Conservation (phyloP, 768 basidiomycete species). For the Filobasidium wieringae region DNA sequence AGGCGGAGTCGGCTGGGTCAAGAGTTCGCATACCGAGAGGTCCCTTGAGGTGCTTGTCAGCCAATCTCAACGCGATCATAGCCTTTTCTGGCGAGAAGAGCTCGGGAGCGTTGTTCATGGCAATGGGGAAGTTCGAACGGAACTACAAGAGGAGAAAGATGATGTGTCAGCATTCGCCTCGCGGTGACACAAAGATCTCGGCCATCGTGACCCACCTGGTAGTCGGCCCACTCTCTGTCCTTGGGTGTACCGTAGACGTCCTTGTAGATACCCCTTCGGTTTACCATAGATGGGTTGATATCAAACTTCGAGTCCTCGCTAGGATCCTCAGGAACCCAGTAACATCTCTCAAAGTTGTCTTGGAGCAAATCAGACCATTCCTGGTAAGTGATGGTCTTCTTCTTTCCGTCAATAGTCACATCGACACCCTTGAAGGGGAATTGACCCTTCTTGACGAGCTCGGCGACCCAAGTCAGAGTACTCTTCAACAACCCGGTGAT, state of each 20-base stretch:
- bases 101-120: slow-evolving; percentile 95
- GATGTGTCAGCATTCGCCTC: not conserved
- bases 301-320: slow-evolving; percentile 58
- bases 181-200: not conserved
- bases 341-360: slow-evolving; percentile 73
- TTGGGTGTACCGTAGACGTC: slow-evolving; percentile 84
- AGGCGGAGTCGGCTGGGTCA: slow-evolving; percentile 75
- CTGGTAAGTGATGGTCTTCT: slow-evolving; percentile 66
- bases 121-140: slow-evolving; percentile 82
- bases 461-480: slow-evolving; percentile 75
- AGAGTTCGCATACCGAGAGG: slow-evolving; percentile 96
- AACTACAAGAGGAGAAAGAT: slow-evolving; percentile 39
- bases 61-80: slow-evolving; percentile 63
- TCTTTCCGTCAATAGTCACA: slow-evolving; percentile 55
- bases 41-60: slow-evolving; percentile 65
- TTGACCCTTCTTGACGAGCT: slow-evolving; percentile 51
- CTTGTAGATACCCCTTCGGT: slow-evolving; percentile 94
- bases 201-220: slow-evolving; percentile 47
- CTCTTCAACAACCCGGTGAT: slow-evolving; percentile 89
- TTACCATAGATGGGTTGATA: slow-evolving; percentile 58
- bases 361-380: slow-evolving; percentile 83
- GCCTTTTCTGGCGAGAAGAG: slow-evolving; percentile 74
- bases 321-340: slow-evolving; percentile 78
- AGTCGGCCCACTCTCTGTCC: slow-evolving; percentile 90
- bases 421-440: slow-evolving; percentile 88